phyloP scores from a whole-genome alignment of 2,329 filamentous ascomycete genomes.

The Trichoderma afroharzianum region DNA sequence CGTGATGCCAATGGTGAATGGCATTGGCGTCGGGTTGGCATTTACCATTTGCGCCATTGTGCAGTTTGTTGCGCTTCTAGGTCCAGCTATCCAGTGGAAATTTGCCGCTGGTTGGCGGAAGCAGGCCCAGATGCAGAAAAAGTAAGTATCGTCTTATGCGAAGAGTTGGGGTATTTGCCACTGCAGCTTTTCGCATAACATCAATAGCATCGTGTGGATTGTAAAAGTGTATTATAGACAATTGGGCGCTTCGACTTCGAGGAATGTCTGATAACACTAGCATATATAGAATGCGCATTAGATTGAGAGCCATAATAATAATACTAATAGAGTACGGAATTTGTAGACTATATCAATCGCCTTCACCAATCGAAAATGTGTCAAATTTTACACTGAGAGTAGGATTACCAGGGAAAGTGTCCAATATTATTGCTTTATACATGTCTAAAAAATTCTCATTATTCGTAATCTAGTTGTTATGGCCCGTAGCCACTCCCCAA shows the following conservation, averaged over 20 bases:
- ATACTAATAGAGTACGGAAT: not conserved
- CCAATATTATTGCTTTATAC: not conserved
- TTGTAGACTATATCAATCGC: not conserved
- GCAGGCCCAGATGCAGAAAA: not conserved
- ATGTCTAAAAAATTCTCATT: not conserved
- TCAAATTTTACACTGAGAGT: not conserved
- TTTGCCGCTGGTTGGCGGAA: constrained; percentile 5
- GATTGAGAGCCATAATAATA: not conserved
- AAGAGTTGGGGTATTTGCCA: not conserved
- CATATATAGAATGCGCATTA: not conserved
- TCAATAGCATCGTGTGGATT: not conserved
- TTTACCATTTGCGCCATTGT: constrained; percentile 45
- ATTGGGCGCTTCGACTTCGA: not conserved
- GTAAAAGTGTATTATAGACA: not conserved
- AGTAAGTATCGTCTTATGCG: not conserved
- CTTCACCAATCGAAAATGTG: not conserved
- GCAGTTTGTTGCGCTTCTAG: constrained; percentile 42
- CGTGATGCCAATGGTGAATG: constrained; percentile 49
- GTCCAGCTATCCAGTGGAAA: not conserved
- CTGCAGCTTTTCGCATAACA: not conserved
- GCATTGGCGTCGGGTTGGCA: constrained; percentile 49
- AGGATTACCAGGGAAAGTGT: not conserved
- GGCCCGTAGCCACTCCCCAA: constrained; percentile 55
- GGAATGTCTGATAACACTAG: accelerated
- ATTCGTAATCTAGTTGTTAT: constrained; percentile 31